These are phyloP conservation scores for Candida ficus DNA, from an alignment of 805 yeast species.

Conservation along the genomic window DNA sequence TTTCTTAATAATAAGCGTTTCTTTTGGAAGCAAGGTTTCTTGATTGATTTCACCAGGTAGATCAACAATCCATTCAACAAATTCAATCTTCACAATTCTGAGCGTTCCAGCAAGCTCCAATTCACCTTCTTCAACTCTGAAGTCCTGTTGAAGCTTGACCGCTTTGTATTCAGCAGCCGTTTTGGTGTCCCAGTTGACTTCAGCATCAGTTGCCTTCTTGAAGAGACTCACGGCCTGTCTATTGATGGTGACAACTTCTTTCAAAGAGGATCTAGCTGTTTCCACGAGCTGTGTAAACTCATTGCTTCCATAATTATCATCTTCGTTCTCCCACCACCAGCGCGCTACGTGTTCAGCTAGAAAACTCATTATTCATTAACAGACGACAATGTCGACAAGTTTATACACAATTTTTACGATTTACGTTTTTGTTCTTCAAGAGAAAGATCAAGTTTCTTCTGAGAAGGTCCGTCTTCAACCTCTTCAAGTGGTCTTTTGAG, in stretches of 20 bases:
- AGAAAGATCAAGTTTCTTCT: no score
- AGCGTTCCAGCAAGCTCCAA: no score
- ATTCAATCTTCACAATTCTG: no score
- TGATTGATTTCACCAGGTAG: neutral
- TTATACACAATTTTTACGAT: neutral
- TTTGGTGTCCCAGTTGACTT: slow-evolving; percentile 1
- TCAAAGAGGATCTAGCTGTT: neutral
- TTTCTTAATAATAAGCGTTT: slow-evolving; percentile 10
- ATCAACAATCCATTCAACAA: neutral
- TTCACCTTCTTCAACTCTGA: neutral
- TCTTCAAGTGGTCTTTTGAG: no score
- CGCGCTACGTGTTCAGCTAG: neutral
- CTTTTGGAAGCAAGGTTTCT: slow-evolving; percentile 10
- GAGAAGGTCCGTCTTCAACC: neutral
- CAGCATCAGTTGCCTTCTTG: neutral
- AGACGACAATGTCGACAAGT: neutral
- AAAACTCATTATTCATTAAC: neutral
- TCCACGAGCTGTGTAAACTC: neutral
- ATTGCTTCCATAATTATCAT: neutral
- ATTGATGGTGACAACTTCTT: slow-evolving; percentile 1
- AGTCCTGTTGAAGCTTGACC: no score
- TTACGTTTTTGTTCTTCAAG: no score
- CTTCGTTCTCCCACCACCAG: neutral
- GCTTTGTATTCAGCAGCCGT: no score
- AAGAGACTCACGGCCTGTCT: neutral